phyloP scores from a whole-genome alignment of 768 basidiomycete genomes.

The Jaapia argillacea region DNA sequence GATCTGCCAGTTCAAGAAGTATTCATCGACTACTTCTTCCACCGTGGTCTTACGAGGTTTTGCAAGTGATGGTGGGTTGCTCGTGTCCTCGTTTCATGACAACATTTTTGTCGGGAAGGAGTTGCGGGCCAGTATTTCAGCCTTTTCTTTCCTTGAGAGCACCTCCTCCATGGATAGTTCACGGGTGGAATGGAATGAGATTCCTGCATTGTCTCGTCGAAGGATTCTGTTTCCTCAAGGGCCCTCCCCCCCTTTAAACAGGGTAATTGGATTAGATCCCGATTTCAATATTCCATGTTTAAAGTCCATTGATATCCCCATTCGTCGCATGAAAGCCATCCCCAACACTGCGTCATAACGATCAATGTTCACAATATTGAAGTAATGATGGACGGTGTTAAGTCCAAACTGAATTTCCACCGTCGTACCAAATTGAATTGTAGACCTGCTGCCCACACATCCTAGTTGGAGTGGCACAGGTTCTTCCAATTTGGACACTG shows the following conservation, averaged over 20 bases:
- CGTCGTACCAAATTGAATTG: slow-evolving; percentile 15
- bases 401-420: slow-evolving; percentile 2
- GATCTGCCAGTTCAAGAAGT: too few species aligned
- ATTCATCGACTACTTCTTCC: background rate
- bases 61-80: too few species aligned
- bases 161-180: too few species aligned
- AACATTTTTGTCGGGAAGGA: too few species aligned
- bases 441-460: slow-evolving; percentile 18
- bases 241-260: background rate
- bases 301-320: background rate
- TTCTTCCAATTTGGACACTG: background rate
- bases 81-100: too few species aligned
- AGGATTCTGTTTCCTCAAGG: too few species aligned
- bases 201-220: too few species aligned
- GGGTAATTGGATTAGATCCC: background rate
- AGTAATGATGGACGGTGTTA: slow-evolving; percentile 8
- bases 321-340: slow-evolving; percentile 16
- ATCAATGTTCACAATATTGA: slow-evolving; percentile 27
- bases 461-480: slow-evolving; percentile 9
- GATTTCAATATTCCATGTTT: background rate
- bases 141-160: too few species aligned
- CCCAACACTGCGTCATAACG: slow-evolving; percentile 26
- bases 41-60: background rate
- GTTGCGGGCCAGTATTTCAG: too few species aligned
- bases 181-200: too few species aligned